Base-by-base conservation (phyloP, 2,329 filamentous ascomycete species). In the Ambrosiella beaveri region DNA sequence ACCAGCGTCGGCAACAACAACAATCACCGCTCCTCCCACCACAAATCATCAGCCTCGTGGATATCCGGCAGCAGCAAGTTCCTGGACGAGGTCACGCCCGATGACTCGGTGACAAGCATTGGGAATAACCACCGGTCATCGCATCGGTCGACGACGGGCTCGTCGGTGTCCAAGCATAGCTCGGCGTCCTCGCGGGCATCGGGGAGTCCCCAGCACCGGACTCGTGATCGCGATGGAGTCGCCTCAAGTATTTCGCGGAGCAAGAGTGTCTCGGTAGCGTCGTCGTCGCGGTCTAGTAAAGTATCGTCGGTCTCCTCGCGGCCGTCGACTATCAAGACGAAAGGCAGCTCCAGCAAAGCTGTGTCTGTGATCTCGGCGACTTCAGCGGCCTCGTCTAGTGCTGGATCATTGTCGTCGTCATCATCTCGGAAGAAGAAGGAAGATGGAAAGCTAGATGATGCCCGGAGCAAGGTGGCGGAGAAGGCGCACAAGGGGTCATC, bases 51-150 rank as follows among this genome's bases (percentile, higher is more conserved):
- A 27, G 27, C 27, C 27, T 27, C 27, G 27, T 27, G 27, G 27
- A 4, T 27, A 4, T 63, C 64, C n/a, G 67, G 68, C 17, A 64
- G 66, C 9, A 65, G 64, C 19, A 67, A 71, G 63, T 69, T 73
- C 59, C 69, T 74, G 45, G 68, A 68, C 36, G 71, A 75, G 57
- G 67, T 73, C 36, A 66, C 66, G 57, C 70, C 70, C 2, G 65
- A 64, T 54, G 57, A 61, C 54, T 57, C 61, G 12, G 50, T 60
- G 41, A 52, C 58, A n/a, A 59, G 60, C 39, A 51, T 56, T 63
- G 63, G 59, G 64, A 64, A 4, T 54, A 57, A 56, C 44, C 27
- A 27, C 60, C 56, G 57, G 55, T 44, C 13, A 55, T 54, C 47
- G 47, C 50, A 5, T 59, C 60, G 9, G 37, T 52, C 38, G 45